Conservation (phyloP, 495 filamentous ascomycete species). For the Podospora tetraspora region DNA sequence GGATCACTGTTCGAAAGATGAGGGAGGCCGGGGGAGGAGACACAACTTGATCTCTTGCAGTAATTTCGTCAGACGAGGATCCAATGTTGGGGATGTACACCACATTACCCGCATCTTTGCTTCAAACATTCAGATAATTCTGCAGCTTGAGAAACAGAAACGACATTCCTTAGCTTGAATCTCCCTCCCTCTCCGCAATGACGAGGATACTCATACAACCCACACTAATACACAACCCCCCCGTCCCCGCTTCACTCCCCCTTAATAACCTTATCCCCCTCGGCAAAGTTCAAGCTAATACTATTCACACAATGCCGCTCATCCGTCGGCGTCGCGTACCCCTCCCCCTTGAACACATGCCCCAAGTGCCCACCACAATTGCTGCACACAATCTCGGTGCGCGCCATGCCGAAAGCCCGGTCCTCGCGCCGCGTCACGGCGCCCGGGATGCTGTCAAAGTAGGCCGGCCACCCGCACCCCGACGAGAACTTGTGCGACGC, state of each 20-base stretch:
- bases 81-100: neutral
- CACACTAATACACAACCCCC: slow-evolving; percentile 12
- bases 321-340: slow-evolving; percentile 82
- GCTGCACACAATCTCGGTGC: slow-evolving; percentile 88
- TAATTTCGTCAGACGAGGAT: neutral
- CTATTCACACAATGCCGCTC: slow-evolving; percentile 98
- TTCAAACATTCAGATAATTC: neutral
- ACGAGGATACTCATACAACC: neutral
- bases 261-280: slow-evolving; percentile 52
- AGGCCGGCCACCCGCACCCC: slow-evolving; percentile 96
- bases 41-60: neutral
- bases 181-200: neutral
- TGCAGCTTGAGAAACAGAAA: neutral
- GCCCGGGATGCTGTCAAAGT: slow-evolving; percentile 88
- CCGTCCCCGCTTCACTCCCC: slow-evolving; percentile 29
- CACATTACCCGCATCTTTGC: neutral
- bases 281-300: slow-evolving; percentile 75
- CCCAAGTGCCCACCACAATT: slow-evolving; percentile 95
- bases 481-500: slow-evolving; percentile 91
- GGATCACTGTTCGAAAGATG: slow-evolving; percentile 14
- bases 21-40: slow-evolving; percentile 1
- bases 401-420: slow-evolving; percentile 68
- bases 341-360: slow-evolving; percentile 97
- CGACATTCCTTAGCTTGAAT: neutral
- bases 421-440: slow-evolving; percentile 80